Conservation (phyloP, 139 green algal genomes). For the Asterochloris erici region DNA sequence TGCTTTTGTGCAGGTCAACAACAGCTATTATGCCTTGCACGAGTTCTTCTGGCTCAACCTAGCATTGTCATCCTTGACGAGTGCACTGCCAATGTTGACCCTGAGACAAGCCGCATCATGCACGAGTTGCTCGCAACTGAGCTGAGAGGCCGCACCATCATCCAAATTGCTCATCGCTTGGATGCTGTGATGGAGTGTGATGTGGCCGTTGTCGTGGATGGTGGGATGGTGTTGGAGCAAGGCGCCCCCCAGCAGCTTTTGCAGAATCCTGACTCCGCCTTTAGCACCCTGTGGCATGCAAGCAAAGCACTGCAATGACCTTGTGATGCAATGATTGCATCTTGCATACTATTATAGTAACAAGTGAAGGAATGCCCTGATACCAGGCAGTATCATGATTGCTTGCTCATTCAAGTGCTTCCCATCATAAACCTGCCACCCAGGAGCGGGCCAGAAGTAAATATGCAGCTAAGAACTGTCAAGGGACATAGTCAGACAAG, state of each 20-base stretch:
- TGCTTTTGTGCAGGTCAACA: constrained; percentile 51
- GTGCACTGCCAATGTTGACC: constrained; percentile 52
- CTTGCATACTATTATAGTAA: too few species aligned
- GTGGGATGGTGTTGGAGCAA: constrained; percentile 50
- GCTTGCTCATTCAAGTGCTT: too few species aligned
- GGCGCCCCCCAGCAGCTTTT: constrained; percentile 41
- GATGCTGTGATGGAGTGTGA: constrained; percentile 43
- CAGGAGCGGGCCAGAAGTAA: too few species aligned
- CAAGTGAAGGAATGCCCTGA: too few species aligned
- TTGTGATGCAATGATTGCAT: too few species aligned
- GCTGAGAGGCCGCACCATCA: constrained; percentile 34
- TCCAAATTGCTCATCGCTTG: constrained; percentile 71
- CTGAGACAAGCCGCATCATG: constrained; percentile 47
- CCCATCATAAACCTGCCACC: too few species aligned
- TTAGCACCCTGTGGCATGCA: constrained; percentile 25
- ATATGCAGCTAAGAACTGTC: too few species aligned
- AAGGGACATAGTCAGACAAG: too few species aligned
- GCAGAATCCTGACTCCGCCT: neutral
- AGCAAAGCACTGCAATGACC: too few species aligned
- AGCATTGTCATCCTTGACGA: constrained; percentile 74
- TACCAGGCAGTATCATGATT: too few species aligned
- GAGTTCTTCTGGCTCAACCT: constrained; percentile 54
- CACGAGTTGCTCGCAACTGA: constrained; percentile 33
- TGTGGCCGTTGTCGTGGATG: constrained; percentile 60
- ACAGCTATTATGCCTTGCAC: constrained; percentile 76